A percentile compares a stretch with the other conserved stretches of the same genome.
These are phyloP conservation scores for Candida silvicultrix DNA, from an alignment of 805 yeast genomes.

Conservation along the genomic window DNA sequence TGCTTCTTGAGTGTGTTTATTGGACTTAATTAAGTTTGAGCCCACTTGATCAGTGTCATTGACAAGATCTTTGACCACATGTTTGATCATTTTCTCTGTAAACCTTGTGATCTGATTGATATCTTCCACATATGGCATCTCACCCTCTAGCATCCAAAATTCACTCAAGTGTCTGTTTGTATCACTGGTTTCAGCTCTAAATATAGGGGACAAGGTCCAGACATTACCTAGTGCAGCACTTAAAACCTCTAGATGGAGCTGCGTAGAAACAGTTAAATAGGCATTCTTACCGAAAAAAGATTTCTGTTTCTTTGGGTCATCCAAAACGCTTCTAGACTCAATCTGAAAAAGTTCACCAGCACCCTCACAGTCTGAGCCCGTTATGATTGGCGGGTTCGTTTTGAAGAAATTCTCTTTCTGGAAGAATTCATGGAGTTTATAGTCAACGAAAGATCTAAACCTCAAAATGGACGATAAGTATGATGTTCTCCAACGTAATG, in stretches of 20 bases:
- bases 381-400: conserved; percentile 80
- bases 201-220: conserved; percentile 88
- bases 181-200: conserved; percentile 88
- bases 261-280: conserved; percentile 85
- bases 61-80: conserved; percentile 31
- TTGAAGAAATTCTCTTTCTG: conserved; percentile 49
- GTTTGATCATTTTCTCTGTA: conserved; percentile 65
- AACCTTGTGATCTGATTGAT: conserved; percentile 57
- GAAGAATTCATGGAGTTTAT: conserved; percentile 48
- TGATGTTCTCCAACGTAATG: conserved; percentile 67
- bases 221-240: conserved; percentile 71
- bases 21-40: conserved; percentile 21
- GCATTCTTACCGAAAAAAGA: conserved; percentile 62
- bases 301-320: conserved; percentile 9
- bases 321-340: conserved; percentile 25
- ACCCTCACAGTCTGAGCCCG: conserved; percentile 94
- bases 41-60: conserved; percentile 20
- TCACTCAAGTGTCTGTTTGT: conserved; percentile 90
- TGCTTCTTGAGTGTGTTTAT: conserved; percentile 32
- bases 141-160: conserved; percentile 98
- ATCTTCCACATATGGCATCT: conserved; percentile 57
- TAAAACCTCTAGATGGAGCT: conserved; percentile 80
- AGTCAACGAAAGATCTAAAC: conserved; percentile 64
- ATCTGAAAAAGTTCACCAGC: conserved; percentile 86
- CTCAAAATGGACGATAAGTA: conserved; percentile 63